A percentile compares a stretch with the other conserved stretches of the same genome.
These are phyloP conservation scores for Phylloporus sp. DNA, from an alignment of 768 basidiomycete species.

Conservation along the genomic window DNA sequence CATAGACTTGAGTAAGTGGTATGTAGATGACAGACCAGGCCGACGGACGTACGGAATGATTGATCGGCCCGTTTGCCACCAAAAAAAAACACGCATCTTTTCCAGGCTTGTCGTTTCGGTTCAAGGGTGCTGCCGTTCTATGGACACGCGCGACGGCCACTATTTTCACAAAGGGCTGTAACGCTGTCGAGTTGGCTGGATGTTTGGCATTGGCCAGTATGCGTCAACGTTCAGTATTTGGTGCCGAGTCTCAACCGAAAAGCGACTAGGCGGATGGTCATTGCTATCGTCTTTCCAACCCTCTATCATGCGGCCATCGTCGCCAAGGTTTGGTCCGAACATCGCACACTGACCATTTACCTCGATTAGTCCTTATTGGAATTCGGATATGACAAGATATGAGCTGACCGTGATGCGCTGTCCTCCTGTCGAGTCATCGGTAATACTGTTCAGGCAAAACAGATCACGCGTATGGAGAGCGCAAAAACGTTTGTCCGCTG, in stretches of 20 bases:
- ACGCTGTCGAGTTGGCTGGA: too few relatives aligned
- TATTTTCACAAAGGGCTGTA: too few relatives aligned
- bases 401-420: background rate
- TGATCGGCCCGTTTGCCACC: background rate
- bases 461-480: background rate
- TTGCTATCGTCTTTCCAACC: background rate
- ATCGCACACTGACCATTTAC: background rate
- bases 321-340: background rate
- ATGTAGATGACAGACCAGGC: too few relatives aligned
- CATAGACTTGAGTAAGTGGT: too few relatives aligned
- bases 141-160: too few relatives aligned
- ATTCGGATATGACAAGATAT: background rate
- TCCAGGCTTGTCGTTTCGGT: background rate
- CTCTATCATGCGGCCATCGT: background rate
- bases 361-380: background rate
- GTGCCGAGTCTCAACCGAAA: background rate
- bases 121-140: background rate
- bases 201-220: too few relatives aligned
- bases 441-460: background rate
- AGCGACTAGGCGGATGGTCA: background rate
- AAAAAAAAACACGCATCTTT: background rate
- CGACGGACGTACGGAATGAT: background rate
- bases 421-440: background rate
- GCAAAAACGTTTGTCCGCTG: background rate
- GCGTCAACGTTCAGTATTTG: background rate